Evolutionary conservation across 306 rosid species (phyloP), one percentile per base, ranked within the genome.

Genomic region (Datisca glomerata): DNA sequence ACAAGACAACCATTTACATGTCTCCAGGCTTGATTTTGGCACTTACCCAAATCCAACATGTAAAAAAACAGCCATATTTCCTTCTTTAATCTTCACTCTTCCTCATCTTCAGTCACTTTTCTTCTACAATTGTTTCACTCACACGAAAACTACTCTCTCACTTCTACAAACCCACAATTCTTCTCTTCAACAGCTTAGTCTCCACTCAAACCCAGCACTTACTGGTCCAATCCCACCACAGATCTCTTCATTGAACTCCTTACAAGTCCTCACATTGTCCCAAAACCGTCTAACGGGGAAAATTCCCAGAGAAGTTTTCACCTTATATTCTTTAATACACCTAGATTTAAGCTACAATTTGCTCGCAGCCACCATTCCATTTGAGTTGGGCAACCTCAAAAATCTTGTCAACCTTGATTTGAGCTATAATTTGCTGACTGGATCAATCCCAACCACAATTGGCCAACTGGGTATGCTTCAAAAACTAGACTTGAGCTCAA

Each of bases 11-110:
- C 35, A 51, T 28, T 24, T 16, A 11, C 74, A 72, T 31, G 71
- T 72, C 44, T 58, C 71, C 2, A 63, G 79, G 59, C 79, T 72
- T 3, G 65, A 67, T 31, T 72, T 72, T 47, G 79, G 79, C 8
- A 55, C 34, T 24, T 45, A 56, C 8, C 79, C 79, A 12, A 54
- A 67, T 32, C 79, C 79, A 7, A 17, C 68, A 21, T 72, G 79
- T 65, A 67, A 63, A 51, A 47, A 17, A 15, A 39, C 40, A 3
- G 61, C 75, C 1, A 41, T 43, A 12, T 72, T 67, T 50, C 74
- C 79, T 41, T 35, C 71, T 6, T 42, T 21, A 18, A 59, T 72
- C 32, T 55, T 64, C 17, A 24, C 60, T 10, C 71, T 72, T 15
- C 75, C 79, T 21, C 50, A 40, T 16, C 74, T 72, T 36, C 74